Evolutionary conservation across 805 yeast species (phyloP).

Genomic region (Kockiozyma suomiensis): DNA sequence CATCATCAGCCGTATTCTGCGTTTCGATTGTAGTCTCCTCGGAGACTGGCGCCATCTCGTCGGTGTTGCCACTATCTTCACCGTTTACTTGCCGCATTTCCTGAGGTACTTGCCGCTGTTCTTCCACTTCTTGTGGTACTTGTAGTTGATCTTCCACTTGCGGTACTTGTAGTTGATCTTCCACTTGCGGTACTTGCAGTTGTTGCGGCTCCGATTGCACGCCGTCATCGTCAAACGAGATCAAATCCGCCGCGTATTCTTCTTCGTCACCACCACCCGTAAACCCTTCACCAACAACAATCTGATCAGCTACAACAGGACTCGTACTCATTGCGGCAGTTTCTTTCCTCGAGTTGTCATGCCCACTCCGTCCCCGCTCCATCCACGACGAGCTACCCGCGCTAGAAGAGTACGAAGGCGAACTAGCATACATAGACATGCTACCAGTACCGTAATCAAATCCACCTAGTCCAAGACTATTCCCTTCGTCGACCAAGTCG

Average conservation of each 20-base stretch:
- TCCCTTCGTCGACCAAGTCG: constrained; percentile 32
- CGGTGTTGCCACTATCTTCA: too few species aligned
- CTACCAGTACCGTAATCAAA: constrained; percentile 6
- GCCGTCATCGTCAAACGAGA: neutral
- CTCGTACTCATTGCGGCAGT: neutral
- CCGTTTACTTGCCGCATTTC: too few species aligned
- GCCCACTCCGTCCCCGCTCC: constrained; percentile 11
- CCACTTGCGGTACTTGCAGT: neutral
- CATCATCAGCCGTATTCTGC: too few species aligned
- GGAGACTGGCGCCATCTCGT: too few species aligned
- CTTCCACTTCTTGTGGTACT: too few species aligned
- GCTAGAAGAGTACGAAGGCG: constrained; percentile 22
- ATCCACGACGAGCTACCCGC: constrained; percentile 21
- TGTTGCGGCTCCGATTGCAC: neutral
- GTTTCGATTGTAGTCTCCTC: too few species aligned
- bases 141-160: too few species aligned
- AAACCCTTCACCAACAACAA: neutral
- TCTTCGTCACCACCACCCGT: neutral
- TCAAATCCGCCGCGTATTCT: neutral
- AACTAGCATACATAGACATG: neutral
- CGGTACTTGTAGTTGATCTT: too few species aligned
- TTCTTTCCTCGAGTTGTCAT: neutral
- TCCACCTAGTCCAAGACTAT: constrained; percentile 29
- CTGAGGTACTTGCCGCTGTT: too few species aligned
- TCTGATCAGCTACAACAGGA: neutral